Conservation (phyloP, 345 rosid genomes). For the Citropsis articulata region DNA sequence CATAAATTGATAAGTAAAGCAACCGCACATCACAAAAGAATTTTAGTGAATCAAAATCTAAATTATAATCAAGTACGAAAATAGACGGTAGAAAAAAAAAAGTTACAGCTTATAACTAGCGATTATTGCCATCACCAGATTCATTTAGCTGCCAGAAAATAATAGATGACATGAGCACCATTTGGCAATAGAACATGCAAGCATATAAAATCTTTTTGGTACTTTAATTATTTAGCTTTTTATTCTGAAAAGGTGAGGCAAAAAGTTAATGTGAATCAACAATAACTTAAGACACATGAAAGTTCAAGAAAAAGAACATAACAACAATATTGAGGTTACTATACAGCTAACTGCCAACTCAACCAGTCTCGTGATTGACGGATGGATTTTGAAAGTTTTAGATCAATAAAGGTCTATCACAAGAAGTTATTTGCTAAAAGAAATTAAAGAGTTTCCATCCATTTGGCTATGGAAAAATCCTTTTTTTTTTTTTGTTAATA, state of each 20-base stretch:
- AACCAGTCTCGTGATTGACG: slow-evolving; percentile 50
- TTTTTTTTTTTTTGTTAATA: not conserved
- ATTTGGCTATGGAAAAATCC: not conserved
- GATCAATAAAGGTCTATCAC: slow-evolving; percentile 26
- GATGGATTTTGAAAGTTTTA: slow-evolving; percentile 29
- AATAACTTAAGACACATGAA: slow-evolving; percentile 37
- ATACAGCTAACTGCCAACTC: slow-evolving; percentile 38
- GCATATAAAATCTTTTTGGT: slow-evolving; percentile 9
- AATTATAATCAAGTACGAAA: not conserved
- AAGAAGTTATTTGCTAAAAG: slow-evolving; percentile 7
- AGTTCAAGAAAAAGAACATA: slow-evolving; percentile 21
- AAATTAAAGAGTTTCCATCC: slow-evolving; percentile 1
- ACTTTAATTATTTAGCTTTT: slow-evolving; percentile 18
- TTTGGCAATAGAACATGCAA: slow-evolving; percentile 21
- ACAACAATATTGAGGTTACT: slow-evolving; percentile 21
- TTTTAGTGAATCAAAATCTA: slow-evolving; percentile 6
- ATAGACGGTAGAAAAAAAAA: not conserved
- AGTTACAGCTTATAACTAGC: not conserved
- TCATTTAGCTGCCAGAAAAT: not conserved
- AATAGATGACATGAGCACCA: slow-evolving; percentile 18
- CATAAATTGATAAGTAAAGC: slow-evolving; percentile 4
- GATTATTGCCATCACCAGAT: not conserved
- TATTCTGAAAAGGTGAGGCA: slow-evolving; percentile 20
- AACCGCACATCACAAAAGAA: slow-evolving; percentile 14
- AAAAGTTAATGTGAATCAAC: slow-evolving; percentile 10